Percentiles rank a stretch among this genome's conserved stretches.
These are phyloP conservation scores for Sarcomyxa edulis DNA, from an alignment of 768 basidiomycete genomes.

Conservation along the genomic window DNA sequence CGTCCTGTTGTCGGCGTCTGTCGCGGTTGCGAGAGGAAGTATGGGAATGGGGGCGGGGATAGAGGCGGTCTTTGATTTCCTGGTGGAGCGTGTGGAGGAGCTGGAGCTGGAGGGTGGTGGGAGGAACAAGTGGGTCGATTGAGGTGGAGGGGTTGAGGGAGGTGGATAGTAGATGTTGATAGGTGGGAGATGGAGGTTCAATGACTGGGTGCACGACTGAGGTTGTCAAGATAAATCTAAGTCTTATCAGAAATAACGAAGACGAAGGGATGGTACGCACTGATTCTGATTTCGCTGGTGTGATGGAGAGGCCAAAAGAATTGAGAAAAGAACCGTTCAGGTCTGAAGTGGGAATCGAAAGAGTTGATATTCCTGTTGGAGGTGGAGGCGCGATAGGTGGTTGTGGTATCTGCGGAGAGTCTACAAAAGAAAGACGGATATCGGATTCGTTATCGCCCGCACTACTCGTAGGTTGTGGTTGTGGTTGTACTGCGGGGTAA, in stretches of 20 bases:
- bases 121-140: constrained; percentile 14
- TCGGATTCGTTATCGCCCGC: too few relatives aligned
- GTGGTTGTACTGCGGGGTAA: too few relatives aligned
- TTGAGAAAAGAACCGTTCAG: too few relatives aligned
- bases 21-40: constrained; percentile 10
- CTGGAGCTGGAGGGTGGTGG: constrained; percentile 19
- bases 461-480: too few relatives aligned
- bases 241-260: too few relatives aligned
- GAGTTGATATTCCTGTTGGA: too few relatives aligned
- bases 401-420: too few relatives aligned
- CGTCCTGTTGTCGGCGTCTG: constrained; percentile 7
- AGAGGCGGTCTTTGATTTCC: neutral
- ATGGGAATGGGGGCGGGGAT: constrained; percentile 9
- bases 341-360: too few relatives aligned
- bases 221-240: neutral
- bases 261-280: too few relatives aligned
- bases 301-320: too few relatives aligned
- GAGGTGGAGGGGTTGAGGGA: neutral
- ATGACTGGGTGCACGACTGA: neutral
- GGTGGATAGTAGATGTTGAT: neutral
- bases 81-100: constrained; percentile 9
- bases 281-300: too few relatives aligned
- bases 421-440: too few relatives aligned
- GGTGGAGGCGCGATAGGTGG: neutral
- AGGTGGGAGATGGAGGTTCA: neutral